Evolutionary conservation across 371 early-diverging fungal species (phyloP).

Genomic region (Dinochytrium kinnereticum): DNA sequence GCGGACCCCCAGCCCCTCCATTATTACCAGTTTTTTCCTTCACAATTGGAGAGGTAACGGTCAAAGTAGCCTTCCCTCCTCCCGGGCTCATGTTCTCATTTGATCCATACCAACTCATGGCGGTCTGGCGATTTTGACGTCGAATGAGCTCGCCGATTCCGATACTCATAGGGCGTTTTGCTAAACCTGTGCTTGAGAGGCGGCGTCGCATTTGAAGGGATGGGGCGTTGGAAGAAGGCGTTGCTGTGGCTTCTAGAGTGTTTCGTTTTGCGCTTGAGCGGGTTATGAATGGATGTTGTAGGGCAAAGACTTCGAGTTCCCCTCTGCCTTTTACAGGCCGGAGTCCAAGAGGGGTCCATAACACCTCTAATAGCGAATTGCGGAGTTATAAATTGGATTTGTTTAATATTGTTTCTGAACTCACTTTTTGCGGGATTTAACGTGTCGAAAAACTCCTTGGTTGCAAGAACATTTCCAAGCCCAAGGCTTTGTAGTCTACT

Average conservation of each 20-base stretch:
- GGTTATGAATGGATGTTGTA: neutral
- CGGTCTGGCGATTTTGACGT: conserved; percentile 2
- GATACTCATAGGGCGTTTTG: neutral
- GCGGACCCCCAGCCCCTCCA: too few relatives aligned
- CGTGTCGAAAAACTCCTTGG: neutral
- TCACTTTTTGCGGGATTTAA: neutral
- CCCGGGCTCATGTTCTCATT: too few relatives aligned
- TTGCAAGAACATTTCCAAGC: neutral
- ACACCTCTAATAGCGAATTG: neutral
- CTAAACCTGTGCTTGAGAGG: neutral
- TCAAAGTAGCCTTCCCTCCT: too few relatives aligned
- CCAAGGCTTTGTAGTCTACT: conserved; percentile 15
- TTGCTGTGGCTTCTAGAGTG: neutral
- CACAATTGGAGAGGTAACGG: too few relatives aligned
- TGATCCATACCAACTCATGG: too few relatives aligned
- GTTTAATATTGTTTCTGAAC: neutral
- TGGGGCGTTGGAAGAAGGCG: neutral
- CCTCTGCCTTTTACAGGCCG: conserved; percentile 19
- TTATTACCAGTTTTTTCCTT: too few relatives aligned
- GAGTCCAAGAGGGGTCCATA: neutral
- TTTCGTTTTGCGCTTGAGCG: neutral
- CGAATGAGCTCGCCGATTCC: neutral
- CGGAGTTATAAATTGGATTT: neutral
- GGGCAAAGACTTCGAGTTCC: conserved; percentile 4
- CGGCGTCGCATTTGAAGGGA: neutral